Conservation (phyloP, 2,329 filamentous ascomycete species). For the Cladosporium sp. region DNA sequence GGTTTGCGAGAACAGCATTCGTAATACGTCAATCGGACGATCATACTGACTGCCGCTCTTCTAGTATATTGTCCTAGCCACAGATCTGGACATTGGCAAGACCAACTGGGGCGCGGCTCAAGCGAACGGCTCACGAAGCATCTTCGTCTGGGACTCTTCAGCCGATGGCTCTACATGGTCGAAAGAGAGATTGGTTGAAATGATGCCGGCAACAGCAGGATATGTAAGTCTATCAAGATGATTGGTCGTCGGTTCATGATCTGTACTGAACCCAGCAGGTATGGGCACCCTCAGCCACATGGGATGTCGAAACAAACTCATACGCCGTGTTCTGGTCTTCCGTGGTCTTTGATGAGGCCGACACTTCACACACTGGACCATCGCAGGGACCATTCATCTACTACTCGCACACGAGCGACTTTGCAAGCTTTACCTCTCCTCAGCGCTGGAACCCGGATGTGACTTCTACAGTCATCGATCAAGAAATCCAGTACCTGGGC, state of each 20-base stretch:
- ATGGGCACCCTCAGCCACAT: background rate
- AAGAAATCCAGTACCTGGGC: background rate
- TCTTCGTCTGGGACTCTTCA: constrained; percentile 3
- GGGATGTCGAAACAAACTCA: background rate
- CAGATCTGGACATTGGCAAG: background rate
- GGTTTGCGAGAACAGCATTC: background rate
- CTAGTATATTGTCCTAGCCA: background rate
- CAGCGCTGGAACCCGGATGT: background rate
- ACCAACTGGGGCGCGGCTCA: constrained; percentile 1
- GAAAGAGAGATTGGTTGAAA: background rate
- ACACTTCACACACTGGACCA: background rate
- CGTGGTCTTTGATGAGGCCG: background rate
- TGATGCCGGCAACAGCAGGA: constrained; percentile 1
- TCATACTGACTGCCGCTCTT: background rate
- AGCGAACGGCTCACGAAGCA: background rate
- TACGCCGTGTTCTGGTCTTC: constrained; percentile 7
- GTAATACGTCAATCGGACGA: no score
- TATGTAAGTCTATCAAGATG: background rate
- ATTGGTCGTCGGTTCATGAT: background rate
- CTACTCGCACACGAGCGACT: constrained; percentile 3
- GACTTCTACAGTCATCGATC: background rate
- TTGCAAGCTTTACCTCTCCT: background rate
- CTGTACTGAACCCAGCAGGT: background rate
- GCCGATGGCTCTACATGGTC: background rate
- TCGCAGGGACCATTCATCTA: background rate